These are phyloP conservation scores for Cyclotella cryptica DNA, from an alignment of 108 stramenopile species.

Conservation along the genomic window DNA sequence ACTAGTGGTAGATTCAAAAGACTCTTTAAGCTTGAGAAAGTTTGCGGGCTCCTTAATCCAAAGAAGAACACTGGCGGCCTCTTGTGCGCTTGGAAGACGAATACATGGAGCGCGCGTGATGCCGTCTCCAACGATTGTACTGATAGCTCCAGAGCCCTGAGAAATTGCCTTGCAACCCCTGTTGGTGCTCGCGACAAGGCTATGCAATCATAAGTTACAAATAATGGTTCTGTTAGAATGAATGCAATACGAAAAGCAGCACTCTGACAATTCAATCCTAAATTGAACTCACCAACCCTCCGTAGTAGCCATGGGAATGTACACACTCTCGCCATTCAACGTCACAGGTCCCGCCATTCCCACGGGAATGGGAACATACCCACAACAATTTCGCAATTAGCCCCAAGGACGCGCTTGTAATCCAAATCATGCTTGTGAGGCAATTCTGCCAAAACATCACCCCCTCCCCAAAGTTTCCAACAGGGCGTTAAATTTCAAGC, in stretches of 20 bases:
- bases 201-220: background rate
- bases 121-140: constrained; percentile 90
- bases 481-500: constrained; percentile 73
- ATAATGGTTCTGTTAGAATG: background rate
- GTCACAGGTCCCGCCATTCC: constrained; percentile 95
- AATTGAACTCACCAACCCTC: constrained; percentile 83
- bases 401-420: constrained; percentile 91
- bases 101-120: constrained; percentile 98
- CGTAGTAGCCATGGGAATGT: constrained; percentile 98
- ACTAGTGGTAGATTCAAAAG: constrained; percentile 97
- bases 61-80: constrained; percentile 87
- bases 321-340: constrained; percentile 88
- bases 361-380: constrained; percentile 96
- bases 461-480: constrained; percentile 60
- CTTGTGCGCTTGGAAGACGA: constrained; percentile 82
- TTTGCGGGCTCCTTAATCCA: constrained; percentile 91
- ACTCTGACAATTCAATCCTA: background rate
- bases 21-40: constrained; percentile 82
- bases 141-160: constrained; percentile 77
- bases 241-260: background rate
- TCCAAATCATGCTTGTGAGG: constrained; percentile 82
- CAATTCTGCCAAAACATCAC: constrained; percentile 60
- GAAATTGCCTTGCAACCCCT: constrained; percentile 97
- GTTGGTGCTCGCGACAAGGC: constrained; percentile 94
- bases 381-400: constrained; percentile 98